Evolutionary conservation across 139 green algal genomes (phyloP), one percentile per base, ranked within the genome.

Genomic region (Chlorokybus atmophyticus): DNA sequence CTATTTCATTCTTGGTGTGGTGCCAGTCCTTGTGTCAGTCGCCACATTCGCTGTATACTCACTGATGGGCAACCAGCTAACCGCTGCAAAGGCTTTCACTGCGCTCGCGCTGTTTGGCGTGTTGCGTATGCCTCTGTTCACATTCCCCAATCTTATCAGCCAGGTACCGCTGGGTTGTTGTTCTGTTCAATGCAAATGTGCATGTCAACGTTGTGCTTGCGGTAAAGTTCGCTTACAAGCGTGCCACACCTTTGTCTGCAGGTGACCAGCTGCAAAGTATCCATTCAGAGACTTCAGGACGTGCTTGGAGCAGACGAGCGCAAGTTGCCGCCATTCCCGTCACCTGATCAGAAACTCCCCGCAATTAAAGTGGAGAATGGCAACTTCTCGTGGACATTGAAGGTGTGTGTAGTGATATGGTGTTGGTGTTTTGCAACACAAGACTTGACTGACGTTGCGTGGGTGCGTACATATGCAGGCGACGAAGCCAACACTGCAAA

Each of bases 111-210:
- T 93, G 21, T 97, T 97, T 62, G 79, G 78, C 29, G 75, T 95
- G 57, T 82, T 97, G 75, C 83, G 89, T 51, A 87, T 95, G 59
- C 88, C 89, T 3, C 74, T 97, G 58, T 72, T 83, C 32, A 87
- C 93, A 60, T 72, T 96, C 38, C 88, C 88, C 32, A 85, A 93
- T 21, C 38, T 70, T n/a, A 70, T 57, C 48, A 50, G 29, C 29
- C 63, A 75, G 44, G 55, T 64, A 3, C 27, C 30, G 21, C 10
- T 10, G 14, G 38, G 29, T 26, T 19, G 29, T 26, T 32, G 25
- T 54, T 6, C 47, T 29, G n/a, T 58, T 4, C 51, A 23, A 17
- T 4, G 29, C 47, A 53, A 53, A 7, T 53, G 14, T 27, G 47
- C 7, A 7, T 21, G 47, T 8, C 8, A 21, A 10, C n/a, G n/a